These are phyloP conservation scores for Rossbeevera mucosa DNA, from an alignment of 768 basidiomycete species.

Conservation along the genomic window DNA sequence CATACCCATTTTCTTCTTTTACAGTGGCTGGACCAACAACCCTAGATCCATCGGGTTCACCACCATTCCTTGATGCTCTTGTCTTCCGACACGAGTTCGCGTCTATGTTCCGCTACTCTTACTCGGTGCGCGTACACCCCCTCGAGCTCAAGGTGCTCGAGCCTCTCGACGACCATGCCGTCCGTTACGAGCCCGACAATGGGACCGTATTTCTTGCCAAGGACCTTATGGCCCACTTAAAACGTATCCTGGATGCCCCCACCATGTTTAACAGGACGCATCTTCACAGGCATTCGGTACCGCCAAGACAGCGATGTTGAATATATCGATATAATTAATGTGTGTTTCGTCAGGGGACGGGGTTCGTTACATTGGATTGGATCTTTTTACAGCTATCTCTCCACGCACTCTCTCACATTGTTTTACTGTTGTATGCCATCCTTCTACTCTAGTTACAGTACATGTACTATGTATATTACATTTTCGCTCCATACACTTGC, in stretches of 20 bases:
- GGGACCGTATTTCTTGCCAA: constrained; percentile 57
- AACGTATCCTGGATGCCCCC: constrained; percentile 26
- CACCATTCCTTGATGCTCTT: constrained; percentile 21
- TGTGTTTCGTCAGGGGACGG: background rate
- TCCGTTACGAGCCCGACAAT: constrained; percentile 55
- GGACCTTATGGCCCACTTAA: constrained; percentile 31
- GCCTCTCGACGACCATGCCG: constrained; percentile 42
- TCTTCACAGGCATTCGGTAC: constrained; percentile 1
- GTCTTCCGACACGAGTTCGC: constrained; percentile 51
- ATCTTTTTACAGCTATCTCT: background rate
- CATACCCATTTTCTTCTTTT: background rate
- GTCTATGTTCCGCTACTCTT: constrained; percentile 56
- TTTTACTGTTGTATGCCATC: background rate
- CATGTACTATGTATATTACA: background rate
- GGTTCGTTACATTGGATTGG: background rate
- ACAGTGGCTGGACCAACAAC: constrained; percentile 17
- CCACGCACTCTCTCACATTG: background rate
- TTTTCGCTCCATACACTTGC: background rate
- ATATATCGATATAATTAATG: background rate
- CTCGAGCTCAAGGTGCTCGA: constrained; percentile 46
- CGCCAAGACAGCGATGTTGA: constrained; percentile 12
- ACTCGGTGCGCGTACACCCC: constrained; percentile 39
- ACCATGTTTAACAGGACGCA: constrained; percentile 10
- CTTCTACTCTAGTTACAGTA: background rate
- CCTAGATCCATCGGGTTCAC: constrained; percentile 9